phyloP scores from a whole-genome alignment of 108 stramenopile genomes.

The Asterionellopsis glacialis region DNA sequence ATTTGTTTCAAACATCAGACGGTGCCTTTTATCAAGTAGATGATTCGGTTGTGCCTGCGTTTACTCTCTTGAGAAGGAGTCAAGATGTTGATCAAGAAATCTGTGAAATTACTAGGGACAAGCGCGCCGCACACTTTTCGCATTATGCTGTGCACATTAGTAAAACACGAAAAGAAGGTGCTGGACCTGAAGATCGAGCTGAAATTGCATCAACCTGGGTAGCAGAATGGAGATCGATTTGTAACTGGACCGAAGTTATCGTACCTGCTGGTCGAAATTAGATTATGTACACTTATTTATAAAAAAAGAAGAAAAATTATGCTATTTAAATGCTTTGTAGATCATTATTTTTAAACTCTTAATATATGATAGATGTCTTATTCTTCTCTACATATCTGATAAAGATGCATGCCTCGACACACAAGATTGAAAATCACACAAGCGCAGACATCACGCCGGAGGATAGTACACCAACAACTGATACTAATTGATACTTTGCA shows the following conservation, averaged over 20 bases:
- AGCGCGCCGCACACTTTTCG: slow-evolving; percentile 7
- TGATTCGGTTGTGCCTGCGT: background rate
- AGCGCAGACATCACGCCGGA: too few species aligned
- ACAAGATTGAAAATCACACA: too few species aligned
- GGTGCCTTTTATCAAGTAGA: background rate
- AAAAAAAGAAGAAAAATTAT: too few species aligned
- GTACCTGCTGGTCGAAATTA: too few species aligned
- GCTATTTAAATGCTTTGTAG: too few species aligned
- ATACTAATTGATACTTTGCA: too few species aligned
- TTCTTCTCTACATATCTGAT: too few species aligned
- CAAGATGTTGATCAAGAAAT: background rate
- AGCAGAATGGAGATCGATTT: background rate
- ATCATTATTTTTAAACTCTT: too few species aligned
- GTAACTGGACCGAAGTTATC: background rate
- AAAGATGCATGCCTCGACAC: too few species aligned
- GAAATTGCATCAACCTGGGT: slow-evolving; percentile 5
- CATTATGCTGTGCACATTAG: background rate
- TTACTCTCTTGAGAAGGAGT: background rate
- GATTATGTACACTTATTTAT: too few species aligned
- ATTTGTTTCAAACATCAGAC: background rate
- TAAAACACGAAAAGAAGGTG: background rate
- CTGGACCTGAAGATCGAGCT: slow-evolving; percentile 2
- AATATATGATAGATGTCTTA: too few species aligned
- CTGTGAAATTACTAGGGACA: slow-evolving; percentile 1
- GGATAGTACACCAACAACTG: too few species aligned